A percentile compares a stretch with the other conserved stretches of the same genome.
These are phyloP conservation scores for Endotrypanum monterogeii DNA, from an alignment of 208 protist species.

Conservation along the genomic window DNA sequence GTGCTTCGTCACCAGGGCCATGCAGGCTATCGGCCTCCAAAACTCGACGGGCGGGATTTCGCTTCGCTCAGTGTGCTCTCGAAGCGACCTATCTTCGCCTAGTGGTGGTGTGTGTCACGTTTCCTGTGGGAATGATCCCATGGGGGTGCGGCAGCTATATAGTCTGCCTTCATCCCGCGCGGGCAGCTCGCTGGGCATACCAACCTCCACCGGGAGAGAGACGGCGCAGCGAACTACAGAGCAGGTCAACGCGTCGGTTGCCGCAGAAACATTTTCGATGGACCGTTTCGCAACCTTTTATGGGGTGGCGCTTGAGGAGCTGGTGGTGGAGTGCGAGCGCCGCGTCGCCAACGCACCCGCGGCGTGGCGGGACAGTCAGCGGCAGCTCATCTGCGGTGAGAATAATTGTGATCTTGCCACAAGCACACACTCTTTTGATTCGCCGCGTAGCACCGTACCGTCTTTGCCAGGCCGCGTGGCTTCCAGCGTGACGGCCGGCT, in stretches of 20 bases:
- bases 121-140: constrained; percentile 23
- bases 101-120: background rate
- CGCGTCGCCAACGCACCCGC: constrained; percentile 58
- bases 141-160: constrained; percentile 32
- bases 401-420: constrained; percentile 32
- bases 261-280: constrained; percentile 37
- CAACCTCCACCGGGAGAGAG: background rate
- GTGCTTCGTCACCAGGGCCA: constrained; percentile 17
- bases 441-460: constrained; percentile 28
- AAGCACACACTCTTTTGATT: constrained; percentile 58
- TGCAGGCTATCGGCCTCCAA: constrained; percentile 20
- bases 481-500: background rate
- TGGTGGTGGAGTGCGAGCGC: constrained; percentile 73
- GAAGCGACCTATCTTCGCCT: constrained; percentile 12
- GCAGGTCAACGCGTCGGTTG: background rate
- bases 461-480: constrained; percentile 8
- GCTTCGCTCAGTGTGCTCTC: background rate
- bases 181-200: constrained; percentile 20
- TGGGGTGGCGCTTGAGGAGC: constrained; percentile 68
- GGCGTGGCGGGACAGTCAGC: constrained; percentile 25
- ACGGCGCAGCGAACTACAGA: background rate
- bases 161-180: constrained; percentile 19
- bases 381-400: constrained; percentile 26
- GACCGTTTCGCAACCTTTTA: constrained; percentile 69
- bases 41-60: background rate